Evolutionary conservation across 2,329 filamentous ascomycete genomes (phyloP), one percentile per base, ranked within the genome.

Genomic region (Fusarium pseudonygamai): DNA sequence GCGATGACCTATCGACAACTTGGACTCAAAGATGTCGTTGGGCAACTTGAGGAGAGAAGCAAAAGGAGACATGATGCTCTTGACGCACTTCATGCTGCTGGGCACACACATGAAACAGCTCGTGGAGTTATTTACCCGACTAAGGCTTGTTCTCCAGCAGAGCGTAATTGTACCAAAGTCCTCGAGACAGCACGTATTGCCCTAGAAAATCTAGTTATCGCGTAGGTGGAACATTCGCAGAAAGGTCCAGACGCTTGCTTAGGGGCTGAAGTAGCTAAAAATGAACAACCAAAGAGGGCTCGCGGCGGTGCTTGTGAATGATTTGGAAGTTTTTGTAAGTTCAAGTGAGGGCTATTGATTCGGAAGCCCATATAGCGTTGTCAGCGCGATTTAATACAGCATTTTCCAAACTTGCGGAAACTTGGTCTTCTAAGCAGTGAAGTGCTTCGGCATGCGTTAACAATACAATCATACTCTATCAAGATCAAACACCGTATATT

Each of bases 21-120:
- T 28, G 89, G 89, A 0, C 81, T 91, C 8, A 87, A 83, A 75
- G 88, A 89, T 60, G 85, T 91, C 40, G 83, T 91, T 34, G 75
- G 79, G 16, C 80, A 85, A 67, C 84, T 91, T 79, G 88, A 91
- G 75, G 82, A 85, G 69, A 84, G 85, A 43, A 86, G 85, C 26
- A 81, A 79, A 34, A 79, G 78, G 53, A 81, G 89, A 5, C 89
- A 91, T 74, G 83, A 84, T 7, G 72, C 84, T 16, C 70, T 90
- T 45, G 88, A 91, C 59, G 80, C 81, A 14, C 77, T 87, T 66
- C 57, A 84, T 2, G 83, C 82, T 4, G 73, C 80, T 0, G 88
- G 87, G 6, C 62, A 81, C 28, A 32, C 80, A 40, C 58, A 75
- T 36, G 60, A 73, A 40, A 40, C 67, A 56, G 18, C 79, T 24